These are phyloP conservation scores for Phaseolus coccineus DNA, from an alignment of 331 rosid species.

Conservation along the genomic window DNA sequence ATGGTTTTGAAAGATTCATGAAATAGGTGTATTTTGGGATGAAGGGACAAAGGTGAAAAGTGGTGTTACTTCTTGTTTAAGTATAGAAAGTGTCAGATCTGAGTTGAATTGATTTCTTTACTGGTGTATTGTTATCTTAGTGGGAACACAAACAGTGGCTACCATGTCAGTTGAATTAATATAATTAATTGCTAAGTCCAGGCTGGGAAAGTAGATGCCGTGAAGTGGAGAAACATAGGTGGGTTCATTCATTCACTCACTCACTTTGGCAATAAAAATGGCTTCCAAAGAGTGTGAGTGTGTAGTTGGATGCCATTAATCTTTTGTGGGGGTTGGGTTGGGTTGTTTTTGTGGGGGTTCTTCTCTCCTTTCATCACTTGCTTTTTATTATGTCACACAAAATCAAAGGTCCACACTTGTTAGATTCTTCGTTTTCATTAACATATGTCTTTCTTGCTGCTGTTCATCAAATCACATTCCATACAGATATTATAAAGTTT, in stretches of 20 bases:
- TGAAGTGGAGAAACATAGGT: conserved; percentile 39
- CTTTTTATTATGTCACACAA: conserved; percentile 25
- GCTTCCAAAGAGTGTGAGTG: conserved; percentile 38
- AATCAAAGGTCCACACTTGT: conserved; percentile 18
- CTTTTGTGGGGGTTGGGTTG: conserved; percentile 31
- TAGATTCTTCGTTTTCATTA: background rate
- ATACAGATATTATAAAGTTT: background rate
- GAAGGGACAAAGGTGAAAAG: background rate
- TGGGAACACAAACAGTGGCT: conserved; percentile 26
- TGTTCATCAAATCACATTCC: conserved; percentile 28
- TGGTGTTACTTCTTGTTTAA: conserved; percentile 10
- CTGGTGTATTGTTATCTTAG: background rate
- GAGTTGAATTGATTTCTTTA: background rate
- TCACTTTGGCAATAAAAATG: conserved; percentile 51
- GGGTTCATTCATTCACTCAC: conserved; percentile 58
- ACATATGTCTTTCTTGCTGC: background rate
- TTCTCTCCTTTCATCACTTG: conserved; percentile 26
- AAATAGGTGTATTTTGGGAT: conserved; percentile 30
- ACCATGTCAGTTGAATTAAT: conserved; percentile 50
- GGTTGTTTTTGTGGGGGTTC: background rate
- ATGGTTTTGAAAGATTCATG: background rate
- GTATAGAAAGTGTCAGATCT: conserved; percentile 16
- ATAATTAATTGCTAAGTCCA: conserved; percentile 33
- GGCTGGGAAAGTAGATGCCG: conserved; percentile 41
- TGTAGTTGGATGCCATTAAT: conserved; percentile 56